Evolutionary conservation across 768 basidiomycete species (phyloP).

Genomic region (Boletus patriciae): DNA sequence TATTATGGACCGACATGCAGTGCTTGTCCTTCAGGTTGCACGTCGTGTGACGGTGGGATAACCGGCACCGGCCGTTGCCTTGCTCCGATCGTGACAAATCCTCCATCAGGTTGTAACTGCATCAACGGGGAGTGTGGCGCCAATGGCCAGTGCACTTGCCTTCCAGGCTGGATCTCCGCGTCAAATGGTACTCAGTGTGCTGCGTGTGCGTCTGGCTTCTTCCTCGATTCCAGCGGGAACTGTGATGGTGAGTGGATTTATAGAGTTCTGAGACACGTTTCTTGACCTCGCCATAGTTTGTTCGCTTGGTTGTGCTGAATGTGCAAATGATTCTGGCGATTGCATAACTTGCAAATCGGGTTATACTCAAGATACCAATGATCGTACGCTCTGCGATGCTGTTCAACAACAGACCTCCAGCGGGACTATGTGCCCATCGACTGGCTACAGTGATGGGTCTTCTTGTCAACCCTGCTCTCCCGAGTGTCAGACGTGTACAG

Average conservation of each 20-base stretch:
- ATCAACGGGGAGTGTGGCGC: conserved; percentile 73
- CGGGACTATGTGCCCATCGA: conserved; percentile 61
- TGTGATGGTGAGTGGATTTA: conserved; percentile 56
- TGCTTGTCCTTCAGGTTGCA: conserved; percentile 67
- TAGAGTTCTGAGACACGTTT: background rate
- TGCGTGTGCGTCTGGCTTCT: conserved; percentile 74
- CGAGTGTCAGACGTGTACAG: conserved; percentile 70
- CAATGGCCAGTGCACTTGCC: conserved; percentile 72
- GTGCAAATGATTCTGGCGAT: conserved; percentile 63
- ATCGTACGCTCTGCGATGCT: conserved; percentile 65
- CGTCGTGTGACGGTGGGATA: conserved; percentile 75
- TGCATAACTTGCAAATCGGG: conserved; percentile 73
- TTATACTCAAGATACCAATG: conserved; percentile 65
- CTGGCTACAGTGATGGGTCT: conserved; percentile 59
- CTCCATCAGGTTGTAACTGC: conserved; percentile 75
- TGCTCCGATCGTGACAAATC: conserved; percentile 45
- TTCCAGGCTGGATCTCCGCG: conserved; percentile 70
- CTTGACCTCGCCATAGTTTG: conserved; percentile 50
- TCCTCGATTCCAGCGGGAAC: conserved; percentile 64
- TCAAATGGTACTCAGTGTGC: conserved; percentile 76
- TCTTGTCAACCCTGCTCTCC: conserved; percentile 61
- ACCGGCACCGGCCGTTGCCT: conserved; percentile 77
- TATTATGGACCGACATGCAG: conserved; percentile 76
- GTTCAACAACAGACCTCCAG: conserved; percentile 48
- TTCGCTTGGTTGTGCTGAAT: conserved; percentile 67